These are phyloP conservation scores for Peronospora farinosa DNA, from an alignment of 352 stramenopile species.

Conservation along the genomic window DNA sequence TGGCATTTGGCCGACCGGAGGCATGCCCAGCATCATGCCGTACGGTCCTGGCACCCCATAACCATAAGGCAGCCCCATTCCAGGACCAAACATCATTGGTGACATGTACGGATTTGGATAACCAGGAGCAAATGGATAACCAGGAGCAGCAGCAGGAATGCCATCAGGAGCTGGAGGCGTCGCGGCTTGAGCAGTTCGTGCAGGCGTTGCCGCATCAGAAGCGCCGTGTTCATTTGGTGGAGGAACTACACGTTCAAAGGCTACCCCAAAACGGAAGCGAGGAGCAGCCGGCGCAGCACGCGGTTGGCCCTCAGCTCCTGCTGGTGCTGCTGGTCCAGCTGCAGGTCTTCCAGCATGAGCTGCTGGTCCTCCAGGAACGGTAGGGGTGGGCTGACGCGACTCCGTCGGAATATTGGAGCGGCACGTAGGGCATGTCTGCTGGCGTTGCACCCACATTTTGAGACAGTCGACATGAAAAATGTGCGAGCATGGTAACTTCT, in stretches of 20 bases:
- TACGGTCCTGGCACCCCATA: constrained; percentile 51
- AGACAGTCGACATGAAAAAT: constrained; percentile 97
- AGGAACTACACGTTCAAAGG: constrained; percentile 25
- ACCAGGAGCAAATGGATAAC: constrained; percentile 34
- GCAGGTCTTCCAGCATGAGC: constrained; percentile 20
- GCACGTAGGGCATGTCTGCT: constrained; percentile 97
- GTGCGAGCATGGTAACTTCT: constrained; percentile 95
- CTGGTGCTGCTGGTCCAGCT: constrained; percentile 6
- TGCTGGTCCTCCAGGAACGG: constrained; percentile 27
- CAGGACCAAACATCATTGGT: constrained; percentile 53
- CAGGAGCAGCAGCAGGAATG: constrained; percentile 20
- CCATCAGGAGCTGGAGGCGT: constrained; percentile 9
- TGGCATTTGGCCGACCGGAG: constrained; percentile 18
- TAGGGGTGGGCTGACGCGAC: constrained; percentile 30
- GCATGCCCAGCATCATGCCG: constrained; percentile 49
- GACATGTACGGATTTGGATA: constrained; percentile 51
- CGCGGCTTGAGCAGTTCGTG: constrained; percentile 6
- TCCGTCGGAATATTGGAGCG: constrained; percentile 90
- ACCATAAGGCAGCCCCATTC: constrained; percentile 37
- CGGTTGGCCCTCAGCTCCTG: constrained; percentile 10
- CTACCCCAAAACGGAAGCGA: constrained; percentile 28
- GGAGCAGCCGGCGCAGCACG: constrained; percentile 17
- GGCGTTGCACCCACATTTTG: constrained; percentile 97
- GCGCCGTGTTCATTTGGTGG: constrained; percentile 17
- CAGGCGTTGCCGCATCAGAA: constrained; percentile 3